phyloP scores from a whole-genome alignment of 306 rosid species.

The Cucumis melo region DNA sequence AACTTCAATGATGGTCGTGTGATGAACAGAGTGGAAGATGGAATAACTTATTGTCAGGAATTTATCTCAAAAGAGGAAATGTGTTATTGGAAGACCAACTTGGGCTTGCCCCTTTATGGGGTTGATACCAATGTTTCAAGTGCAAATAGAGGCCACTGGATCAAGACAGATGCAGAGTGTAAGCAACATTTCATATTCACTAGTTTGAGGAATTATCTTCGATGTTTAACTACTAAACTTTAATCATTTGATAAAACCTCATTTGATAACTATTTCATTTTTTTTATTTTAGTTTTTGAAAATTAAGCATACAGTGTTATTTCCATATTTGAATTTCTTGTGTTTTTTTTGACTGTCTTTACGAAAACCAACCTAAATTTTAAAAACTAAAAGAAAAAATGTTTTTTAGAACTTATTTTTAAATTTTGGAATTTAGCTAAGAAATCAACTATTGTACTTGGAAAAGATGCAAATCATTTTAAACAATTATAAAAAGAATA shows the following conservation, averaged over 20 bases:
- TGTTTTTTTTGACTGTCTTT: too few species aligned
- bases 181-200: slow-evolving; percentile 28
- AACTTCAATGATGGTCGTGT: slow-evolving; percentile 18
- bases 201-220: background rate
- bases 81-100: slow-evolving; percentile 16
- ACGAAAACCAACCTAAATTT: too few species aligned
- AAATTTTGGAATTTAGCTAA: too few species aligned
- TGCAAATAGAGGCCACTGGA: slow-evolving; percentile 71
- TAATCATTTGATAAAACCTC: background rate
- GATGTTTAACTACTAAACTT: background rate
- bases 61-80: slow-evolving; percentile 22
- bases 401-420: too few species aligned
- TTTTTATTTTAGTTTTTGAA: too few species aligned
- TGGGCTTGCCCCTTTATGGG: slow-evolving; percentile 28
- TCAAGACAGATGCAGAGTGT: slow-evolving; percentile 87
- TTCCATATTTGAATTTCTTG: too few species aligned
- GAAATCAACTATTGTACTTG: too few species aligned
- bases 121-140: slow-evolving; percentile 22
- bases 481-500: too few species aligned
- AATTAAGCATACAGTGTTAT: too few species aligned
- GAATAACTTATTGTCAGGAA: slow-evolving; percentile 17
- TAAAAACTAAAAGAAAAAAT: too few species aligned
- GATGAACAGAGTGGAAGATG: slow-evolving; percentile 17
- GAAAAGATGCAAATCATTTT: too few species aligned
- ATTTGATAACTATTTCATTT: too few species aligned